A percentile compares a stretch with the other conserved stretches of the same genome.
These are phyloP conservation scores for Penicillium canariense DNA, from an alignment of 495 filamentous ascomycete genomes.

Conservation along the genomic window DNA sequence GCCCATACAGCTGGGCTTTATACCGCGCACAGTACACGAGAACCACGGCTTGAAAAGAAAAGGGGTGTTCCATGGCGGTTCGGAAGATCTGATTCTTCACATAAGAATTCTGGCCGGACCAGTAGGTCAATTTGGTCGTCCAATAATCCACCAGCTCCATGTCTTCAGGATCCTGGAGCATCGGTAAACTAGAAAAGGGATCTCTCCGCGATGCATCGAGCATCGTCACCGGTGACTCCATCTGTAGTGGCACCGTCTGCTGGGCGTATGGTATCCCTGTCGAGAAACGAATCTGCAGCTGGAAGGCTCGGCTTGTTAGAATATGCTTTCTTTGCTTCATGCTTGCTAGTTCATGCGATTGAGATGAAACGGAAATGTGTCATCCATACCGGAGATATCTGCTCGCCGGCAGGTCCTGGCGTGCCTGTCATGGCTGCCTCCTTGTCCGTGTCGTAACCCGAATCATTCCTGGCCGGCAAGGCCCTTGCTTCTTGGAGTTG, in stretches of 20 bases:
- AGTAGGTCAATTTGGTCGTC: slow-evolving; percentile 40
- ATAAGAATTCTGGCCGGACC: slow-evolving; percentile 43
- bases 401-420: slow-evolving; percentile 3
- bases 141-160: slow-evolving; percentile 38
- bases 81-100: slow-evolving; percentile 40
- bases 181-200: slow-evolving; percentile 33
- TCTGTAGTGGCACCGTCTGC: slow-evolving; percentile 4
- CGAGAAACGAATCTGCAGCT: slow-evolving; percentile 25
- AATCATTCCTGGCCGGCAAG: slow-evolving; percentile 22
- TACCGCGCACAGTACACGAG: slow-evolving; percentile 43
- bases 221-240: slow-evolving; percentile 28
- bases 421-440: neutral
- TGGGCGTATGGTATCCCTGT: slow-evolving; percentile 13
- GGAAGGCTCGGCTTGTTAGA: neutral
- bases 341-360: neutral
- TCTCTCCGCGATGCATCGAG: slow-evolving; percentile 36
- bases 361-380: neutral
- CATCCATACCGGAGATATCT: slow-evolving; percentile 26
- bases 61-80: slow-evolving; percentile 35
- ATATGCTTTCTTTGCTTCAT: neutral
- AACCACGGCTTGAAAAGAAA: slow-evolving; percentile 39
- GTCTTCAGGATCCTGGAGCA: slow-evolving; percentile 22
- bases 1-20: slow-evolving; percentile 30
- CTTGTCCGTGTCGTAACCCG: slow-evolving; percentile 10
- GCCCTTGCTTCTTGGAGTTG: slow-evolving; percentile 22